Base-by-base conservation (phyloP, 192 early-diverging fungal genomes). In the Paraglomus occultum region DNA sequence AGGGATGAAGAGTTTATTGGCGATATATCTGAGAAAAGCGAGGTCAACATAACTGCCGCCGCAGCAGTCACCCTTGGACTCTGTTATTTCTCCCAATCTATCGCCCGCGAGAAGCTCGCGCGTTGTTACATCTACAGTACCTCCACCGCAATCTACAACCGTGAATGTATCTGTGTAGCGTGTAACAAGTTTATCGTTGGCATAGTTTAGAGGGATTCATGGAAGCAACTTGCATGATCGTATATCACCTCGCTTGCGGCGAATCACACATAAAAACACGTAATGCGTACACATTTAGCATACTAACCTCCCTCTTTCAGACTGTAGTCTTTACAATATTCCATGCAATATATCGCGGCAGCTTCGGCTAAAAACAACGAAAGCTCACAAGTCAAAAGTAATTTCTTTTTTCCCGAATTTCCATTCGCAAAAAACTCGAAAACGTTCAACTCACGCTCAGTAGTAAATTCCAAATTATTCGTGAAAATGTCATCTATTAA, bases 81-180 rank as follows among this genome's bases (percentile, higher is more conserved):
- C 51, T 5, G 51, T 51, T 6, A 51, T 51, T 51, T 51, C 51
- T 6, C 51, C 20, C 20, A 59, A 38, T 59, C 31, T 31, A 2
- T 31, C n/a, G n/a, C 3, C 31, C 31, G 31, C 3, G 31, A 31
- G 31, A 31, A 31, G 31, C 31, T 31, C 31, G 31, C 31, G 31
- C 31, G 31, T 31, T 31, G 31, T 83, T 52, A 83, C 53, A 72
- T 83, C 82, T 14, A 83, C 79, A 1, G 82, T 83, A 38, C 82
- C 82, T 39, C 82, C 82, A 60, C 82, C 82, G 18, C 79, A 79
- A 64, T 83, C 82, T 31, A 79, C 80, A 42, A 83, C 76, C 74
- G 81, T 79, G 51, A 83, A 77, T 20, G 76, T 66, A 58, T 83
- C 74, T 31, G 31, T 31, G 31, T 31, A 3, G 3, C 3, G 31